Evolutionary conservation across 306 rosid species (phyloP), one percentile per base, ranked within the genome.

Genomic region (Sicyos baderoa): DNA sequence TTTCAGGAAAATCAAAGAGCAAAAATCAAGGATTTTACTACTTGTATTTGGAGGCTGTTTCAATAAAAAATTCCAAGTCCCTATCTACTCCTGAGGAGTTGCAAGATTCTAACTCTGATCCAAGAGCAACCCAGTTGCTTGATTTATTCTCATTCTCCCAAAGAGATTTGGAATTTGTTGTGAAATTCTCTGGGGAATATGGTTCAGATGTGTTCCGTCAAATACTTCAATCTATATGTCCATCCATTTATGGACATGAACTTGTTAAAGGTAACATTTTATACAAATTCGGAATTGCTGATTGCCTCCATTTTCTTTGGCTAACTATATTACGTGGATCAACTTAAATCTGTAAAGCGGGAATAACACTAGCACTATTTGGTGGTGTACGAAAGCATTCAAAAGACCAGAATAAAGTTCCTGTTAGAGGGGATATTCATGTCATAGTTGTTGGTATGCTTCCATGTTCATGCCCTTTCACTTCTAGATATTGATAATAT

Each of bases 181-280:
- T 85, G 65, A 85, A 89, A 79, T 93, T 90, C 61, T 73, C 79
- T 0, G 80, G 76, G 81, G 96, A 93, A 79, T 83, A 85, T 4
- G 89, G 96, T 75, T 68, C 96, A 76, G 90, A 93, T 77, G 81
- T 88, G 75, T 93, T 93, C 79, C 80, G 88, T 67, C 97, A 93
- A 82, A 79, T 89, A 72, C 86, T 93, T 77, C 97, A 93, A 53
- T 88, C 99, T 63, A 79, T 93, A 71, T 93, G 97, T 81, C 97
- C 99, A 61, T 93, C 99, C 52, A 93, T 93, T 77, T 89, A 83
- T 49, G 99, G 99, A n/a, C 97, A 93, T 55, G 98, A 93, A 66
- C 94, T 93, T 76, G 96, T 93, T 74, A 93, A 93, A 86, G 97
- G 98, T 93, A 79, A 75, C 70, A 18, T 66, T 48, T 21, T 22